Evolutionary conservation across 192 early-diverging fungal genomes (phyloP).

Genomic region (Gamsiella multidivaricata): DNA sequence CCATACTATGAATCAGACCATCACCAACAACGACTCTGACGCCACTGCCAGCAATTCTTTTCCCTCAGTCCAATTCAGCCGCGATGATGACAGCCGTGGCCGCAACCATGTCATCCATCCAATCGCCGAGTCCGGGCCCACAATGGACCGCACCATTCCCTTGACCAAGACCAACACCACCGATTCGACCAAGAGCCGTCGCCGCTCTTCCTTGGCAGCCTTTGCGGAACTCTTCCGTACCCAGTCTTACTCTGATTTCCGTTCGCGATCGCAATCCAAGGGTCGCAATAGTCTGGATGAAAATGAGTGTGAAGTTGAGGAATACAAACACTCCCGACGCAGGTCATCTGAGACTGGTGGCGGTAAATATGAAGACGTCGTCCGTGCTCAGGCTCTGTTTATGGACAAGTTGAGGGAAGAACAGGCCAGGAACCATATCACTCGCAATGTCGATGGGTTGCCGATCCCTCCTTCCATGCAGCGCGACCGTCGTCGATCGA

Average conservation of each 20-base stretch:
- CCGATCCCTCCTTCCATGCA: conserved; percentile 18
- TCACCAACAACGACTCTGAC: not conserved
- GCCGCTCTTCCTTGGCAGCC: conserved; percentile 17
- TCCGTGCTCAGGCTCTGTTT: conserved; percentile 24
- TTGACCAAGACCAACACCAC: conserved; percentile 10
- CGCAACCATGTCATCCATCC: not conserved
- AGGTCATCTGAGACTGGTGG: too few species aligned
- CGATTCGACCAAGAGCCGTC: conserved; percentile 28
- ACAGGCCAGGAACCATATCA: conserved; percentile 11
- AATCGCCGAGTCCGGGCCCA: not conserved
- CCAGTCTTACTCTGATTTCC: conserved; percentile 17
- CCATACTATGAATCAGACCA: conserved; percentile 1
- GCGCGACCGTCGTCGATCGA: conserved; percentile 25
- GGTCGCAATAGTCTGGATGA: conserved; percentile 4
- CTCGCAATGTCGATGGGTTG: conserved; percentile 29
- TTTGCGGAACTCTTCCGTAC: conserved; percentile 30
- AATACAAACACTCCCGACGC: too few species aligned
- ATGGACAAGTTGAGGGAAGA: conserved; percentile 35
- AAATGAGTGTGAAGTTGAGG: conserved; percentile 2
- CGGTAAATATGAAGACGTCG: conserved; percentile 19
- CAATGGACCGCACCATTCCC: too few species aligned
- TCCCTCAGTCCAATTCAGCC: conserved; percentile 21
- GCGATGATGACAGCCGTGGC: conserved; percentile 10
- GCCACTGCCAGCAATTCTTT: not conserved
- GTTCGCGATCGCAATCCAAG: conserved; percentile 16